phyloP scores from a whole-genome alignment of 2,329 filamentous ascomycete species.

The Ophiostoma tasmaniense region DNA sequence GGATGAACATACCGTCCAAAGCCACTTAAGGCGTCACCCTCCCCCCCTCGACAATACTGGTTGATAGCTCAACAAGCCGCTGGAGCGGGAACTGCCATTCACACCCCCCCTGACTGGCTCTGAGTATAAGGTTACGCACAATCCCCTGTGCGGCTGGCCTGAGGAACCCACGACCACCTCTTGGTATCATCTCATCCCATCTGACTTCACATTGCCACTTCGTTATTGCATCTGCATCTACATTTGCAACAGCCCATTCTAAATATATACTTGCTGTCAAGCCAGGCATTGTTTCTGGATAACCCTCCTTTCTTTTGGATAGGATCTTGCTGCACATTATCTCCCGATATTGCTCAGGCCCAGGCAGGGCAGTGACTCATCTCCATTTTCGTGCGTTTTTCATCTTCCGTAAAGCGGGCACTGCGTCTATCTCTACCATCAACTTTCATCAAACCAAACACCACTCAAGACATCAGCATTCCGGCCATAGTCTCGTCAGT shows the following conservation, averaged over 20 bases:
- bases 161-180: no score
- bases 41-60: background rate
- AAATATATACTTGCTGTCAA: background rate
- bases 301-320: background rate
- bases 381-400: background rate
- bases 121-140: background rate
- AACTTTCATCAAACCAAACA: background rate
- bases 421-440: background rate
- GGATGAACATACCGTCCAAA: background rate
- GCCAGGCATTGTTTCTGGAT: background rate
- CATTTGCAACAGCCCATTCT: background rate
- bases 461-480: background rate
- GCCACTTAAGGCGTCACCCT: background rate
- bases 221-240: background rate
- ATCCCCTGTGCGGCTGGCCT: background rate
- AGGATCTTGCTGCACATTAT: background rate
- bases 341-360: background rate
- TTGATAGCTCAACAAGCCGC: background rate
- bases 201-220: background rate
- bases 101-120: background rate
- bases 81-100: background rate
- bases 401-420: background rate
- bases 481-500: background rate
- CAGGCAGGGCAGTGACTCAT: background rate
- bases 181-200: background rate